Conservation (phyloP, 192 early-diverging fungal species). For the Lunasporangiospora selenospora region DNA sequence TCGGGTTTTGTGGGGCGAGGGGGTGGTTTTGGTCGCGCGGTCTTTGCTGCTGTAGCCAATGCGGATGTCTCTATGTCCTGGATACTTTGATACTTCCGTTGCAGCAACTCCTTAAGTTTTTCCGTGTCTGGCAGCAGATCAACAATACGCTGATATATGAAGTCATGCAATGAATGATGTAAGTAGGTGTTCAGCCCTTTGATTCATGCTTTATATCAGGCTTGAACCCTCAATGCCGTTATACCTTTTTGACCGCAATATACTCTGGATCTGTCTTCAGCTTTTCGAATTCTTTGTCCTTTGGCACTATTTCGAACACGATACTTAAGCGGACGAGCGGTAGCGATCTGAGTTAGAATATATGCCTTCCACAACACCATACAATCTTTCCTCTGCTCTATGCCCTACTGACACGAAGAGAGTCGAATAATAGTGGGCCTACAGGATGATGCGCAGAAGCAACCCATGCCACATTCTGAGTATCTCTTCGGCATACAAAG, state of each 20-base stretch:
- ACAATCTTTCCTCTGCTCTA: too few relatives aligned
- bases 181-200: conserved; percentile 8
- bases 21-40: conserved; percentile 28
- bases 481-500: too few relatives aligned
- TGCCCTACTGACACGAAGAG: too few relatives aligned
- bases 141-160: conserved; percentile 31
- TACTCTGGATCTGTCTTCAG: conserved; percentile 53
- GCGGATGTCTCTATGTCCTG: conserved; percentile 43
- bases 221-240: too few relatives aligned
- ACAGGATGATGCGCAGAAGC: too few relatives aligned
- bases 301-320: conserved; percentile 52
- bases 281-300: conserved; percentile 48
- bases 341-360: too few relatives aligned
- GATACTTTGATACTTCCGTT: conserved; percentile 50
- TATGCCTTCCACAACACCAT: too few relatives aligned
- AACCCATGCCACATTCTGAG: too few relatives aligned
- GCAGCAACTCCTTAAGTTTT: conserved; percentile 27
- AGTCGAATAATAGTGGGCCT: too few relatives aligned
- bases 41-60: conserved; percentile 43
- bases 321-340: conserved; percentile 58
- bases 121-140: conserved; percentile 27
- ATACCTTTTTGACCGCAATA: conserved; percentile 48
- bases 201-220: too few relatives aligned
- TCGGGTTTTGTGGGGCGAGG: conserved; percentile 36
- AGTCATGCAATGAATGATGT: conserved; percentile 3